These are phyloP conservation scores for Monosporozyma aerobia DNA, from an alignment of 805 yeast species.

Conservation along the genomic window DNA sequence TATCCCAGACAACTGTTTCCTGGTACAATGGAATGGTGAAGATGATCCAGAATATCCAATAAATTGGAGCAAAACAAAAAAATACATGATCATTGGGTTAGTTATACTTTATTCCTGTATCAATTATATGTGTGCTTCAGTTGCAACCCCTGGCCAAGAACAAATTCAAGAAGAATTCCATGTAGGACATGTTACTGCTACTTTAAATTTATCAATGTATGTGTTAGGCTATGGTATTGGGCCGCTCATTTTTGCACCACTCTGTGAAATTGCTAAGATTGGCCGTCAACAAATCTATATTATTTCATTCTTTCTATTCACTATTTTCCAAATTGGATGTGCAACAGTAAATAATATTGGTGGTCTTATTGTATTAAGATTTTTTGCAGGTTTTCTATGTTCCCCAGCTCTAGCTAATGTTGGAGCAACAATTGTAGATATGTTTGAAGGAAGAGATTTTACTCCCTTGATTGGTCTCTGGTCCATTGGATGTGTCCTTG, in stretches of 20 bases:
- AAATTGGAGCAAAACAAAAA: conserved; percentile 42
- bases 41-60: conserved; percentile 49
- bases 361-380: conserved; percentile 40
- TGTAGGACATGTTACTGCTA: conserved; percentile 36
- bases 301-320: conserved; percentile 37
- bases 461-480: conserved; percentile 36
- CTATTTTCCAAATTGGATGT: conserved; percentile 45
- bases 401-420: conserved; percentile 52
- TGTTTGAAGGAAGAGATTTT: conserved; percentile 20
- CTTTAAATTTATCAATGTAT: conserved; percentile 43
- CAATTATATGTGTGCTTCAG: conserved; percentile 48
- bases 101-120: conserved; percentile 39
- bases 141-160: conserved; percentile 42
- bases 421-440: conserved; percentile 47
- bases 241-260: conserved; percentile 48
- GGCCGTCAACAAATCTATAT: conserved; percentile 47
- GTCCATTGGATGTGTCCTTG: conserved; percentile 45
- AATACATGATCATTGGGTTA: conserved; percentile 30
- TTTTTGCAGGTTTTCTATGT: conserved; percentile 45
- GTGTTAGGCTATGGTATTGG: conserved; percentile 56
- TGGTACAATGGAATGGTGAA: conserved; percentile 15
- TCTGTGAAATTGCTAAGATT: conserved; percentile 44
- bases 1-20: conserved; percentile 17
- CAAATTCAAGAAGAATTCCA: conserved; percentile 37
- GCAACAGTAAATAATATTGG: conserved; percentile 44